phyloP scores from a whole-genome alignment of 495 filamentous ascomycete species.

The Rusavskia elegans region DNA sequence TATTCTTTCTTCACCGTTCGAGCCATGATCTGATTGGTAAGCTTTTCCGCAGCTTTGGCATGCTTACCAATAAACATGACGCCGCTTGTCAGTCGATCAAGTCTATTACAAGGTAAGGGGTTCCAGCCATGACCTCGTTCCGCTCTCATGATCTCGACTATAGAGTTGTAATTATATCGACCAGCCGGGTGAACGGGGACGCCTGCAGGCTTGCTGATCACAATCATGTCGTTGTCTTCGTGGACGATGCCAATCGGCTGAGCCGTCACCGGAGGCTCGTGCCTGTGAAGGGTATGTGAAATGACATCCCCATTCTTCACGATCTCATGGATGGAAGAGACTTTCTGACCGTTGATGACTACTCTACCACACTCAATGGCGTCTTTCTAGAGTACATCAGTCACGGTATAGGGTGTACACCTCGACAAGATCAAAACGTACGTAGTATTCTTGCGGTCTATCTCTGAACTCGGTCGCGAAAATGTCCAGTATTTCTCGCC shows the following conservation, averaged over 20 bases:
- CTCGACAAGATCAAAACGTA: constrained; percentile 17
- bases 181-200: constrained; percentile 91
- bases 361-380: constrained; percentile 69
- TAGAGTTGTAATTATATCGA: constrained; percentile 84
- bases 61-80: constrained; percentile 95
- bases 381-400: constrained; percentile 36
- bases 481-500: constrained; percentile 56
- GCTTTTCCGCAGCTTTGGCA: constrained; percentile 57
- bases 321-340: constrained; percentile 35
- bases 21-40: constrained; percentile 52
- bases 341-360: constrained; percentile 49
- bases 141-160: constrained; percentile 81
- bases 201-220: constrained; percentile 92
- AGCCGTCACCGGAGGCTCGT: constrained; percentile 84
- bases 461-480: constrained; percentile 79
- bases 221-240: constrained; percentile 80
- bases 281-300: constrained; percentile 85
- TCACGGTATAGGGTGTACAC: not conserved
- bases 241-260: constrained; percentile 66
- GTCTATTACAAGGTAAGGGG: constrained; percentile 75
- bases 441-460: constrained; percentile 75
- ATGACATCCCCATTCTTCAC: constrained; percentile 74
- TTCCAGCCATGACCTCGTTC: constrained; percentile 54
- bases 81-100: constrained; percentile 88
- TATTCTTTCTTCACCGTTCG: constrained; percentile 88